Evolutionary conservation across 1,139 yeast genomes (phyloP).

Genomic region (Candida tetrigidarum): DNA sequence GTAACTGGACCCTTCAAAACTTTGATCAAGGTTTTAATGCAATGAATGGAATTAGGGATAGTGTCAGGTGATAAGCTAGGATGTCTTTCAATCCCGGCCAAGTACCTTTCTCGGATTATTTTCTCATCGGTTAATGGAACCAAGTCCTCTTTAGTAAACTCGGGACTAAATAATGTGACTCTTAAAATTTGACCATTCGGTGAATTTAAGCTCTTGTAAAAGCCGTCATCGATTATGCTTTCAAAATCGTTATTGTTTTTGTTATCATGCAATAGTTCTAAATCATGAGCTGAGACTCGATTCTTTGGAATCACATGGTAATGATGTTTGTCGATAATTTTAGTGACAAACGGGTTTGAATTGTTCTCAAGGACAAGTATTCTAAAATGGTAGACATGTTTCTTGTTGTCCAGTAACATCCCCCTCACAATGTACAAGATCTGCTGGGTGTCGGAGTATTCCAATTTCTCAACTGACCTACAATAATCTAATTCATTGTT

Average conservation of each 20-base stretch:
- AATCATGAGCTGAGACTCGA: slow-evolving; percentile 32
- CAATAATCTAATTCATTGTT: slow-evolving; percentile 38
- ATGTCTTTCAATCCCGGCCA: slow-evolving; percentile 31
- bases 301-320: slow-evolving; percentile 36
- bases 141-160: slow-evolving; percentile 32
- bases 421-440: slow-evolving; percentile 37
- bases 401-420: slow-evolving; percentile 24
- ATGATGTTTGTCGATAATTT: slow-evolving; percentile 34
- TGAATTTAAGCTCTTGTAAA: slow-evolving; percentile 31
- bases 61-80: slow-evolving; percentile 33
- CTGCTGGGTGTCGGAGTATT: slow-evolving; percentile 24
- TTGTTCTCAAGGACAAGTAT: slow-evolving; percentile 31
- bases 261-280: slow-evolving; percentile 18
- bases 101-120: slow-evolving; percentile 33
- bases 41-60: slow-evolving; percentile 54
- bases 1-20: slow-evolving; percentile 66
- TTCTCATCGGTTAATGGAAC: slow-evolving; percentile 29
- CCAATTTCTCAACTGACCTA: slow-evolving; percentile 30
- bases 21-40: slow-evolving; percentile 59
- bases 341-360: slow-evolving; percentile 26
- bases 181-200: slow-evolving; percentile 34
- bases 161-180: slow-evolving; percentile 35
- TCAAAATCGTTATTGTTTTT: slow-evolving; percentile 16
- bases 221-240: slow-evolving; percentile 38
- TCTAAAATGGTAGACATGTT: slow-evolving; percentile 36